Conservation (phyloP, 1,284 basidiomycete genomes). For the Cryptococcus depauperatus region DNA sequence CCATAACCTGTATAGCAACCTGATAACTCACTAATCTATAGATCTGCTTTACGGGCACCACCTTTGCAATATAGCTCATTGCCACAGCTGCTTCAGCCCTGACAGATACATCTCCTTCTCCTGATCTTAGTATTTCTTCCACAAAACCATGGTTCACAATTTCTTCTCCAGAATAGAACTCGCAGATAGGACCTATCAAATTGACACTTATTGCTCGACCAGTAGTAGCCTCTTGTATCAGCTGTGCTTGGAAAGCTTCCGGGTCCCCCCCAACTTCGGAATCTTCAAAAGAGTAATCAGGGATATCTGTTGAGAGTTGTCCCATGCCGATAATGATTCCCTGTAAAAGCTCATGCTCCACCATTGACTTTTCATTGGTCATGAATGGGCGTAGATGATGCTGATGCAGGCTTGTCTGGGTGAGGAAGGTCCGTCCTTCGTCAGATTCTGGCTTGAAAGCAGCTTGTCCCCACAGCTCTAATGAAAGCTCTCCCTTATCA, state of each 20-base stretch:
- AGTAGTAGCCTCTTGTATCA: constrained; percentile 63
- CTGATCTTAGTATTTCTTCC: constrained; percentile 68
- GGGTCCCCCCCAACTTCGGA: constrained; percentile 17
- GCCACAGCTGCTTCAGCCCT: constrained; percentile 84
- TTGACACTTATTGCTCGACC: constrained; percentile 89
- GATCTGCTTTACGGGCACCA: constrained; percentile 65
- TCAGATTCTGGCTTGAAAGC: constrained; percentile 14
- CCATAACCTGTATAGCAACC: background rate
- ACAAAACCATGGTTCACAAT: constrained; percentile 61
- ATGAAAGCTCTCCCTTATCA: constrained; percentile 20
- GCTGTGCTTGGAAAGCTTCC: constrained; percentile 36
- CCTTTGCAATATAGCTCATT: constrained; percentile 77
- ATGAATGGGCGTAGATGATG: constrained; percentile 50
- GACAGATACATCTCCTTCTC: constrained; percentile 72
- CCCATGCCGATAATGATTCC: constrained; percentile 84
- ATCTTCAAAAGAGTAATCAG: constrained; percentile 26
- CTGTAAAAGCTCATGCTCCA: constrained; percentile 70
- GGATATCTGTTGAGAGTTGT: constrained; percentile 53
- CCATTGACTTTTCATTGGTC: constrained; percentile 53
- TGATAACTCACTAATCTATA: constrained; percentile 56
- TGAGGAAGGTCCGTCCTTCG: constrained; percentile 28
- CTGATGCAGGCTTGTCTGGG: constrained; percentile 41
- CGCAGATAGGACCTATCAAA: constrained; percentile 60
- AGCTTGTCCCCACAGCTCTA: constrained; percentile 35
- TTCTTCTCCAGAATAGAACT: constrained; percentile 55